Conservation (phyloP, 2,329 filamentous ascomycete species). For the Scleromitrula shiraiana region DNA sequence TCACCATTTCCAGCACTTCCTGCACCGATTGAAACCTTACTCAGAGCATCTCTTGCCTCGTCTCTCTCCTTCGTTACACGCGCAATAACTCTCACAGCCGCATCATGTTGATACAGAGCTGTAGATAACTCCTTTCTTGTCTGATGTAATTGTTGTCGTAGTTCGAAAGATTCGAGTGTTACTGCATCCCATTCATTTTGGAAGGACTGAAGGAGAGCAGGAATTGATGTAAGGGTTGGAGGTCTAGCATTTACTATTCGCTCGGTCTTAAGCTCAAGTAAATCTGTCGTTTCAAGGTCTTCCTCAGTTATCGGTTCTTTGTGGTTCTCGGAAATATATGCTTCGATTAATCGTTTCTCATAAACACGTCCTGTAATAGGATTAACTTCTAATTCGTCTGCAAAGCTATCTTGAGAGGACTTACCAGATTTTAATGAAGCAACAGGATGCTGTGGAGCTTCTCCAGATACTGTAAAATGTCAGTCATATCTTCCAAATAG, state of each 20-base stretch:
- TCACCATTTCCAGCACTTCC: slow-evolving; percentile 55
- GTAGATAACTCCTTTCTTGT: slow-evolving; percentile 90
- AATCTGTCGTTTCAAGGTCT: slow-evolving; percentile 73
- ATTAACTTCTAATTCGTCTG: slow-evolving; percentile 15
- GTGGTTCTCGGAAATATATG: slow-evolving; percentile 87
- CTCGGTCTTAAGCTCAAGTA: slow-evolving; percentile 78
- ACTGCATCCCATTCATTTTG: slow-evolving; percentile 98
- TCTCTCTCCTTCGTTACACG: slow-evolving; percentile 85
- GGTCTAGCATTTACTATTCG: slow-evolving; percentile 82
- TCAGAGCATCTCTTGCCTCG: slow-evolving; percentile 82
- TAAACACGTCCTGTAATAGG: slow-evolving; percentile 67
- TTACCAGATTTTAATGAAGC: slow-evolving; percentile 89
- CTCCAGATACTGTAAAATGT: slow-evolving; percentile 69
- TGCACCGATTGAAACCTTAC: slow-evolving; percentile 69
- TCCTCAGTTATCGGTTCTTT: slow-evolving; percentile 88
- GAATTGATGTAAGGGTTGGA: slow-evolving; percentile 91
- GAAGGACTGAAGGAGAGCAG: slow-evolving; percentile 85
- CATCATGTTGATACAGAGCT: slow-evolving; percentile 93
- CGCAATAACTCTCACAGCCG: slow-evolving; percentile 90
- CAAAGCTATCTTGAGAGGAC: slow-evolving; percentile 28
- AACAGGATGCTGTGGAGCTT: slow-evolving; percentile 89
- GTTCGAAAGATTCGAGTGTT: slow-evolving; percentile 82
- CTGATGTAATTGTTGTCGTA: slow-evolving; percentile 82
- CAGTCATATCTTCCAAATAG: slow-evolving; percentile 20
- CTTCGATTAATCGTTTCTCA: slow-evolving; percentile 90